These are phyloP conservation scores for Lagerstroemia speciosa DNA, from an alignment of 345 rosid species.

Conservation along the genomic window DNA sequence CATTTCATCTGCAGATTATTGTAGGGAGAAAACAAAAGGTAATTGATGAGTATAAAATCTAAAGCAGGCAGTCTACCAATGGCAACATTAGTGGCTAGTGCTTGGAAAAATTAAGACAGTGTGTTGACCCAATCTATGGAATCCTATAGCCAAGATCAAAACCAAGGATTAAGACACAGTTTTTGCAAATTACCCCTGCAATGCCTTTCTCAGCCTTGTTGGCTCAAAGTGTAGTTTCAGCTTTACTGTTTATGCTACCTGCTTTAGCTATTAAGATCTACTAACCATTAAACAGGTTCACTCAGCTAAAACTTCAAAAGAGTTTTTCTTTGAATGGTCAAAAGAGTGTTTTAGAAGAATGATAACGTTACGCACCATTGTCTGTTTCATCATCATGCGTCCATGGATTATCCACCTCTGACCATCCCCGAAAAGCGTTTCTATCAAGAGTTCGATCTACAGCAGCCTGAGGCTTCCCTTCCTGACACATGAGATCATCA, in stretches of 20 bases:
- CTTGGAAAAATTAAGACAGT: background rate
- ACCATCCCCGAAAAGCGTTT: conserved; percentile 78
- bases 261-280: background rate
- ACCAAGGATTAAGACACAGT: background rate
- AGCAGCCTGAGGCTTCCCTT: conserved; percentile 83
- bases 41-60: conserved; percentile 4
- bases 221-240: background rate
- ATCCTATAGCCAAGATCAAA: background rate
- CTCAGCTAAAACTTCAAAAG: background rate
- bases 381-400: conserved; percentile 92
- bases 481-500: conserved; percentile 74
- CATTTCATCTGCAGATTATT: conserved; percentile 56
- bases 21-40: background rate
- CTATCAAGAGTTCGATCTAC: conserved; percentile 81
- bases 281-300: background rate
- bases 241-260: background rate
- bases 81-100: background rate
- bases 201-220: background rate
- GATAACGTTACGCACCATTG: conserved; percentile 40
- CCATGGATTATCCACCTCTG: conserved; percentile 90
- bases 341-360: background rate
- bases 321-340: too few species aligned
- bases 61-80: background rate
- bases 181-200: background rate
- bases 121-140: background rate